Evolutionary conservation across 306 rosid species (phyloP).

Genomic region (Corylus avellana): DNA sequence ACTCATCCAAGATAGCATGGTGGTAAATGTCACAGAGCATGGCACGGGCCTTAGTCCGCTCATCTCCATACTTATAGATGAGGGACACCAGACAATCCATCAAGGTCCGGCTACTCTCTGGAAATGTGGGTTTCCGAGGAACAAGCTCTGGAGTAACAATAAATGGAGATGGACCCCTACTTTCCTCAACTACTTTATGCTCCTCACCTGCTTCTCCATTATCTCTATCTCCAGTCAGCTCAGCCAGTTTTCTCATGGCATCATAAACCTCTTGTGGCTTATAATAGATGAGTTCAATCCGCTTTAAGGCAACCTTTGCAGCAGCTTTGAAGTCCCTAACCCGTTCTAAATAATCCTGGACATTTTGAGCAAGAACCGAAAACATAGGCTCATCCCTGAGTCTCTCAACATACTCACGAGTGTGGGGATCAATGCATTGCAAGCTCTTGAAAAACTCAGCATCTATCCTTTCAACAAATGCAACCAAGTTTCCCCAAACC

Average conservation of each 20-base stretch:
- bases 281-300: constrained; percentile 84
- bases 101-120: constrained; percentile 73
- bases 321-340: constrained; percentile 67
- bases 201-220: constrained; percentile 50
- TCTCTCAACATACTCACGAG: constrained; percentile 96
- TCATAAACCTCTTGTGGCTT: constrained; percentile 95
- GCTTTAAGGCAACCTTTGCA: constrained; percentile 77
- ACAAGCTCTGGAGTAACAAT: constrained; percentile 75
- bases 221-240: constrained; percentile 54
- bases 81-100: constrained; percentile 84
- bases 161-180: constrained; percentile 71
- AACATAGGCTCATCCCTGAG: constrained; percentile 85
- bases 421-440: constrained; percentile 97
- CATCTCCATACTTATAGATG: constrained; percentile 85
- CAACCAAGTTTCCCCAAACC: constrained; percentile 94
- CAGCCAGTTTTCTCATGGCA: constrained; percentile 92
- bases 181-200: constrained; percentile 58
- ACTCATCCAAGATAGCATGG: constrained; percentile 85
- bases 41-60: constrained; percentile 92
- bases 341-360: constrained; percentile 84
- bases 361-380: constrained; percentile 89
- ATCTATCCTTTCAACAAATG: constrained; percentile 82
- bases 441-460: constrained; percentile 88
- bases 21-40: constrained; percentile 99
- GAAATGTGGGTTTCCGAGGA: constrained; percentile 81